These are phyloP conservation scores for Trichoderma erinaceum DNA, from an alignment of 495 filamentous ascomycete species.

Conservation along the genomic window DNA sequence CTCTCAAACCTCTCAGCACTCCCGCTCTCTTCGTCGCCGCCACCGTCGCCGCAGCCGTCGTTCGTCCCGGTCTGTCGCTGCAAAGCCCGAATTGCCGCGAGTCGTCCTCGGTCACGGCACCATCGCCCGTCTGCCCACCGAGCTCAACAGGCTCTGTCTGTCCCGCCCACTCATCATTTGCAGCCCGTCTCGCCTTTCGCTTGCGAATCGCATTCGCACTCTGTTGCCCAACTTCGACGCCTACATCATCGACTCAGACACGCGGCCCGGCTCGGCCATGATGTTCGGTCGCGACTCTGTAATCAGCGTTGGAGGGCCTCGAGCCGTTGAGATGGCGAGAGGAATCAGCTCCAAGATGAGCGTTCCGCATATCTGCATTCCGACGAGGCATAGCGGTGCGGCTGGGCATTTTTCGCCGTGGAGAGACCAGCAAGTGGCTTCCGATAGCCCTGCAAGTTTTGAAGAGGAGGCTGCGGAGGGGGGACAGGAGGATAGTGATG, in stretches of 20 bases:
- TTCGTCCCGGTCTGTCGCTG: background rate
- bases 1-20: background rate
- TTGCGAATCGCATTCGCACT: background rate
- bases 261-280: background rate
- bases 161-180: constrained; percentile 7
- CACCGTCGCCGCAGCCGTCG: background rate
- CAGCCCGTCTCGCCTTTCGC: constrained; percentile 8
- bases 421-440: background rate
- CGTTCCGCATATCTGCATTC: constrained; percentile 13
- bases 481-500: background rate
- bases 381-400: constrained; percentile 8
- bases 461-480: background rate
- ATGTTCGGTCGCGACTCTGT: constrained; percentile 12
- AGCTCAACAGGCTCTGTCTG: constrained; percentile 6
- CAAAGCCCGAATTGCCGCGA: background rate
- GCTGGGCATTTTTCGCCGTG: background rate
- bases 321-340: constrained; percentile 3
- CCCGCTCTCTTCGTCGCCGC: background rate
- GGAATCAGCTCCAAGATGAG: background rate
- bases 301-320: constrained; percentile 9
- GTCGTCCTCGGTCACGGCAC: constrained; percentile 6
- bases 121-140: constrained; percentile 11
- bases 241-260: background rate
- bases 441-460: background rate
- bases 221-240: constrained; percentile 12